phyloP scores from a whole-genome alignment of 352 stramenopile species.

The Elongisporangium senticosum region DNA sequence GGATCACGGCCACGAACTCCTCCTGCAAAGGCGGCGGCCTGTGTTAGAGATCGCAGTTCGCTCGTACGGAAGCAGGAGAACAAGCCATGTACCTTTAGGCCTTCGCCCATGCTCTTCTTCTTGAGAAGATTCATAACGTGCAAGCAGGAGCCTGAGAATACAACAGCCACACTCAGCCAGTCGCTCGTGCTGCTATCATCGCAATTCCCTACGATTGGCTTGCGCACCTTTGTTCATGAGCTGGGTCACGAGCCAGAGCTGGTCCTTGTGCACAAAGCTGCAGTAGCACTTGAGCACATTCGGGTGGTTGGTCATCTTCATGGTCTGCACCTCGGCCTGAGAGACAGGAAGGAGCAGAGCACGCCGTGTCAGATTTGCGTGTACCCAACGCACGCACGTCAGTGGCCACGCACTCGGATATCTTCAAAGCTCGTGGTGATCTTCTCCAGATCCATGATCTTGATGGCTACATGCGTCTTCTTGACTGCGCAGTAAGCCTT shows the following conservation, averaged over 20 bases:
- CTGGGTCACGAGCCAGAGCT: conserved; percentile 98
- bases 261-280: conserved; percentile 95
- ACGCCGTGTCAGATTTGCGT: background rate
- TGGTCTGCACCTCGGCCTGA: conserved; percentile 95
- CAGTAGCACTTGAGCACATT: conserved; percentile 98
- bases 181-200: too few relatives aligned
- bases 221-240: conserved; percentile 95
- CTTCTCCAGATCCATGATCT: conserved; percentile 99
- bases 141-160: conserved; percentile 85
- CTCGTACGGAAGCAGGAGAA: background rate
- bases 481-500: conserved; percentile 90
- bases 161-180: background rate
- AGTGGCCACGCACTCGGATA: conserved; percentile 53
- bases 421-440: conserved; percentile 94
- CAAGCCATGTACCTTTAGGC: conserved; percentile 42
- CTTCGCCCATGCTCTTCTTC: conserved; percentile 86
- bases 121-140: conserved; percentile 95
- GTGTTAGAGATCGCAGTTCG: background rate
- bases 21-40: conserved; percentile 47
- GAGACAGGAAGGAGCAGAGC: background rate
- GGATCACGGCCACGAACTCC: conserved; percentile 96
- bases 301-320: conserved; percentile 97
- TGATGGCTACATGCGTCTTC: conserved; percentile 92
- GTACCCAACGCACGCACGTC: background rate
- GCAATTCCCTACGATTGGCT: too few relatives aligned